Evolutionary conservation across 192 early-diverging fungal species (phyloP), one percentile per base, ranked within the genome.

Genomic region (Phycomyces blakesleeanus): DNA sequence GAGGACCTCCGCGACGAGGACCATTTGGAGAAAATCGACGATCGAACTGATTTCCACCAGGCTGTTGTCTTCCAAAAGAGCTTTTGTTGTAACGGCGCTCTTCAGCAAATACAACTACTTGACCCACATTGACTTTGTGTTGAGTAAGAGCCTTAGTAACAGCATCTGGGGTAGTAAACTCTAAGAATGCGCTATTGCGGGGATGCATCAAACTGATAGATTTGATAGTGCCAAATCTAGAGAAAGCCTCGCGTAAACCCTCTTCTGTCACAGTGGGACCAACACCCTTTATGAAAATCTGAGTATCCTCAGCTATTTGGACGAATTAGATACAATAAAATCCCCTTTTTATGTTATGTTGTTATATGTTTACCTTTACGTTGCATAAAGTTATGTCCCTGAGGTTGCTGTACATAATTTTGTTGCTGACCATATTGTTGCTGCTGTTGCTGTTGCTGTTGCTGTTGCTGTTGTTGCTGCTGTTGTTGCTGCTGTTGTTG

Each of bases 281-380:
- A 18, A 78, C 72, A 59, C 74, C 67, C 51, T 73, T 69, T 40
- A 75, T 64, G 38, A 74, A 75, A 63, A 78, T 72, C 12, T 38
- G 15, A 16, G 51, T 52, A 20, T 25, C 60, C 5, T 62, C 60
- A 10, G 25, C 60, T 62, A 51, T 52, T 7, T 20, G 42, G 1
- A 10, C 12, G n/a, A 18, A 12, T n/a, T n/a, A 18, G 44, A 47
- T 3, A 47, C 3, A 47, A 11, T 14, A 18, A 1, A 47, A 6
- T 14, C 11, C 7, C 29, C 29, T 34, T 34, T 34, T 34, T n/a
- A n/a, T n/a, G n/a, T 34, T 34, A 34, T 34, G 29, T 7, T 7
- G 4, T 47, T n/a, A n/a, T n/a, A n/a, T 14, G 44, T 18, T 47
- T 47, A 47, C 44, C 44, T 47, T 47, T 47, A 47, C 44, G 44